Evolutionary conservation across 352 stramenopile species (phyloP), one percentile per base, ranked within the genome.

Genomic region (Stephanocyclus meneghinianus): DNA sequence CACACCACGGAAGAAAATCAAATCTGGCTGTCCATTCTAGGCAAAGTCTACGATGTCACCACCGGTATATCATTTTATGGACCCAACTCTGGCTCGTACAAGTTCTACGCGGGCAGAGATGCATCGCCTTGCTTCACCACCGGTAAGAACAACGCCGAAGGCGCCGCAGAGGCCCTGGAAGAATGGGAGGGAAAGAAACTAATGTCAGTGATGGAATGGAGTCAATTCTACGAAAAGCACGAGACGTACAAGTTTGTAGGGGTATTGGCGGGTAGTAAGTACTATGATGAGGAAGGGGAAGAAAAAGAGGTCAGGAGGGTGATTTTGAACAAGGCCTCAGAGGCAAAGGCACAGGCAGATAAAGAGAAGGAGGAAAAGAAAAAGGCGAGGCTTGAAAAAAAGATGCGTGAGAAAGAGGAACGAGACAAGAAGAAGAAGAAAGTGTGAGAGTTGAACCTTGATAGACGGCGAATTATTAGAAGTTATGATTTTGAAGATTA

Each of bases 211-310:
- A 71, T 59, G 32, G 77, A 81, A 30, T 84, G 77, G 77, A 69
- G 32, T 48, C 13, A 56, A 29, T 84, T 84, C 30, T 84, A 84
- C 40, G 72, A 78, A 35, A 72, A 82, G 0, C 65, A 81, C 48
- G 78, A 85, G 6, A 82, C 53, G 37, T 85, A 85, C 51, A 10
- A 60, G 13, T 84, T 53, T 45, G 6, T 84, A 47, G 76, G 76
- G 4, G 13, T 76, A 7, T 73, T 84, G 55, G 63, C 42, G 1
- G 57, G 65, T 9, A 70, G 66, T 3, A 74, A 56, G 18, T 84
- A 79, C 76, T 84, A 70, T 50, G 57, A 84, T 62, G 76, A 76
- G 29, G 32, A 73, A 6, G 76, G 76, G 48, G 50, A 72, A 16
- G 76, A 84, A 50, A 75, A 30, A 50, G 64, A 74, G 8, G 35